These are phyloP conservation scores for Nowakowskiella sp. DNA, from an alignment of 192 early-diverging fungal species.

Conservation along the genomic window DNA sequence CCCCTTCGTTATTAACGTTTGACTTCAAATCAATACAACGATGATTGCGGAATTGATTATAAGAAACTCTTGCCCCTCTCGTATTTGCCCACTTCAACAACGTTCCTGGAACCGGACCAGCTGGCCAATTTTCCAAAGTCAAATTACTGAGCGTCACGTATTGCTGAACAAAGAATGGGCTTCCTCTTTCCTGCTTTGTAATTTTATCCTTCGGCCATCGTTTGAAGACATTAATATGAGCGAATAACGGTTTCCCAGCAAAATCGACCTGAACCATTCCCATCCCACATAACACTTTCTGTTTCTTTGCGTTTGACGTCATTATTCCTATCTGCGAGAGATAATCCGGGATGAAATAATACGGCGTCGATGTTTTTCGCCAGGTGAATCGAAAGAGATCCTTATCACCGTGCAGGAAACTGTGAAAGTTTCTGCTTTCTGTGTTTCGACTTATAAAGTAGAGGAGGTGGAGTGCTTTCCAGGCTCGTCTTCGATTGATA, in stretches of 20 bases:
- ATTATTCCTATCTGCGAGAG: not conserved
- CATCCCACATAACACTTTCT: not conserved
- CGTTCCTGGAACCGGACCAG: no score
- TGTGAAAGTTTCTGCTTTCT: not conserved
- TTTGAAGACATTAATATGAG: not conserved
- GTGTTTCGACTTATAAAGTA: not conserved
- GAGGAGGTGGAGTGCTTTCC: not conserved
- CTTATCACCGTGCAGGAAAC: not conserved
- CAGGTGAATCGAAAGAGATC: not conserved
- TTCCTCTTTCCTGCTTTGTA: no score
- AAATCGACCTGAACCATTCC: not conserved
- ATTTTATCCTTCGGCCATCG: no score
- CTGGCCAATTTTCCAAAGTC: no score
- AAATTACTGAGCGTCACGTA: no score
- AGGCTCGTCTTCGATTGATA: not conserved
- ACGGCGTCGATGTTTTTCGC: not conserved
- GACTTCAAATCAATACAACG: no score
- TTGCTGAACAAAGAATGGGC: no score
- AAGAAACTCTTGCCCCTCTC: no score
- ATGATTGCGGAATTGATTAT: no score
- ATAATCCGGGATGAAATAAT: not conserved
- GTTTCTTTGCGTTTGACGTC: not conserved
- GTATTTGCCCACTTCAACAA: no score
- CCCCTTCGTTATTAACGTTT: no score
- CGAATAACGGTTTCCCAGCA: not conserved